A percentile compares a stretch with the other conserved stretches of the same genome.
Evolutionary conservation across 768 basidiomycete species (phyloP).

Genomic region (Boletellus sp.): DNA sequence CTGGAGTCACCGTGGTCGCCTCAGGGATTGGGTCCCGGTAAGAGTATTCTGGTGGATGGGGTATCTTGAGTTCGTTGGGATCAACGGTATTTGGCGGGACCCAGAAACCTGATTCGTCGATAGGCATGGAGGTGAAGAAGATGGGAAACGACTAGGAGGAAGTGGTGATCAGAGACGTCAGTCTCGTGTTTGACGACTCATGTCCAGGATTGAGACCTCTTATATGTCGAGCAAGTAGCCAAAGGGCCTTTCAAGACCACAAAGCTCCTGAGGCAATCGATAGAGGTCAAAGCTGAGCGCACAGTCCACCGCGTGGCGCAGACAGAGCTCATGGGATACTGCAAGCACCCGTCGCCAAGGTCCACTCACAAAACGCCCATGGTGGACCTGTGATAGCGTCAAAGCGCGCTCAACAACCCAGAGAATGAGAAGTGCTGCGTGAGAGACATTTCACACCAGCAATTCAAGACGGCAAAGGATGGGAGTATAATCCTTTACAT

Average conservation of each 20-base stretch:
- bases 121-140: constrained; percentile 1
- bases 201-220: background rate
- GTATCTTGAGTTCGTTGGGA: constrained; percentile 1
- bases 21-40: background rate
- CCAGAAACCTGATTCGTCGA: background rate
- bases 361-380: background rate
- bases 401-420: background rate
- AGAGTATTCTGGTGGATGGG: background rate
- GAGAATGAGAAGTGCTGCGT: background rate
- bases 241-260: background rate
- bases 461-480: too few relatives aligned
- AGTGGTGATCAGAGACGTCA: background rate
- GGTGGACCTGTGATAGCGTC: background rate
- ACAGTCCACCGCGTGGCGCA: too few relatives aligned
- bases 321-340: too few relatives aligned
- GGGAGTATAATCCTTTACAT: too few relatives aligned
- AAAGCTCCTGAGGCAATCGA: constrained; percentile 1
- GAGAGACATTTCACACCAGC: too few relatives aligned
- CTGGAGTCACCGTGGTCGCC: background rate
- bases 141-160: background rate
- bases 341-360: background rate
- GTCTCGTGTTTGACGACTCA: background rate
- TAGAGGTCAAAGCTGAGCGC: background rate
- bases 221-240: background rate
- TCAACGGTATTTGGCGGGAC: background rate